Evolutionary conservation across 148 eudicot species (phyloP).

Genomic region (Mesembryanthemum crystallinum): DNA sequence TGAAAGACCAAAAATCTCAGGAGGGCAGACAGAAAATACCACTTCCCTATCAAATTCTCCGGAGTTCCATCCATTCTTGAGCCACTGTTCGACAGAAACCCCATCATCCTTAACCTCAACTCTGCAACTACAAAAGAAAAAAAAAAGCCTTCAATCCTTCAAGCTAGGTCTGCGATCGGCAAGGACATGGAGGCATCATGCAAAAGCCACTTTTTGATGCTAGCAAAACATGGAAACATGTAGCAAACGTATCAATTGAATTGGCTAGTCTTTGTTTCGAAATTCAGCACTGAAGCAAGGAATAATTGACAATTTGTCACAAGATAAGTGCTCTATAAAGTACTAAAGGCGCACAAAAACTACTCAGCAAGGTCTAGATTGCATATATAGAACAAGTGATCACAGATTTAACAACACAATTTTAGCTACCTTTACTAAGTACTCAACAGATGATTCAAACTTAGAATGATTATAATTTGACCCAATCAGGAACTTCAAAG

Average conservation of each 20-base stretch:
- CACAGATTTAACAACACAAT: neutral
- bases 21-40: conserved; percentile 36
- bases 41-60: conserved; percentile 60
- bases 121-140: too few species aligned
- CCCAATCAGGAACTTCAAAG: neutral
- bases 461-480: neutral
- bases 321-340: neutral
- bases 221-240: neutral
- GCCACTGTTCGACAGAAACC: conserved; percentile 59
- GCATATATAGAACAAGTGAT: neutral
- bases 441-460: neutral
- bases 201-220: neutral
- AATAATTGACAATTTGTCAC: neutral
- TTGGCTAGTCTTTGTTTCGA: neutral
- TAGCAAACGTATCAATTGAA: neutral
- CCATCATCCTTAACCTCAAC: conserved; percentile 37
- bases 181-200: neutral
- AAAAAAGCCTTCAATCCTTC: conserved; percentile 6
- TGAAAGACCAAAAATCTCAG: neutral
- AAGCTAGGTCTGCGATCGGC: too few species aligned
- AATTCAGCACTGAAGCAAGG: neutral
- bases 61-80: conserved; percentile 69
- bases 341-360: neutral
- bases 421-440: neutral
- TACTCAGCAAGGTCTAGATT: neutral